Evolutionary conservation across 148 eudicot species (phyloP).

Genomic region (Cornus kousa): DNA sequence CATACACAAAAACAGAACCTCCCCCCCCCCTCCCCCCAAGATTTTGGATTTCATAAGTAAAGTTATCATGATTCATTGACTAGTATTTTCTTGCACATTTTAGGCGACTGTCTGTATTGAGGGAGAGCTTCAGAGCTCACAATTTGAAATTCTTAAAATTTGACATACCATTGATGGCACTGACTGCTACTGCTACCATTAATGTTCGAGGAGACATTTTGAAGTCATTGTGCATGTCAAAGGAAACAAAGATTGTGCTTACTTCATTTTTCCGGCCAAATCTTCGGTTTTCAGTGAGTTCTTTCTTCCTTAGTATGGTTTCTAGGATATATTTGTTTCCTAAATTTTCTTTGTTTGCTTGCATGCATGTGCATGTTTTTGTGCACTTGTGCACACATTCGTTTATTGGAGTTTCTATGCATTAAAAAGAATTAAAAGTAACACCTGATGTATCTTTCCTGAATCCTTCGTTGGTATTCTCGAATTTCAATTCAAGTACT

Average conservation of each 20-base stretch:
- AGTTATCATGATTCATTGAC: neutral
- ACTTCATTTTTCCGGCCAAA: conserved; percentile 90
- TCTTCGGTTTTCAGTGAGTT: conserved; percentile 74
- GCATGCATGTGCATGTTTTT: neutral
- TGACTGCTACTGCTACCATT: conserved; percentile 90
- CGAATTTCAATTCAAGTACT: neutral
- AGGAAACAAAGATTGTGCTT: conserved; percentile 57
- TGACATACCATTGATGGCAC: conserved; percentile 93
- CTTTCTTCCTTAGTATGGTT: conserved; percentile 3
- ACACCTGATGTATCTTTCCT: neutral
- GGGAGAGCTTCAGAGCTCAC: conserved; percentile 54
- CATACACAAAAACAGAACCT: no score
- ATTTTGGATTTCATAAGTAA: neutral
- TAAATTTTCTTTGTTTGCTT: neutral
- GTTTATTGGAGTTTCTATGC: neutral
- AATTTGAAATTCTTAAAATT: conserved; percentile 52
- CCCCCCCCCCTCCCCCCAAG: neutral
- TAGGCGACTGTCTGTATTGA: conserved; percentile 74
- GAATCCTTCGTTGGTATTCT: neutral
- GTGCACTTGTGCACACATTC: neutral
- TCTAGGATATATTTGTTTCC: neutral
- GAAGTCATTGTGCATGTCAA: conserved; percentile 64
- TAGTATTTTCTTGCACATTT: conserved; percentile 4
- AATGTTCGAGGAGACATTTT: conserved; percentile 81
- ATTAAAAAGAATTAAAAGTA: neutral